Percentiles rank a stretch among this genome's conserved stretches.
Evolutionary conservation across 2,329 filamentous ascomycete genomes (phyloP).

Genomic region (Dothideomycetes sp.): DNA sequence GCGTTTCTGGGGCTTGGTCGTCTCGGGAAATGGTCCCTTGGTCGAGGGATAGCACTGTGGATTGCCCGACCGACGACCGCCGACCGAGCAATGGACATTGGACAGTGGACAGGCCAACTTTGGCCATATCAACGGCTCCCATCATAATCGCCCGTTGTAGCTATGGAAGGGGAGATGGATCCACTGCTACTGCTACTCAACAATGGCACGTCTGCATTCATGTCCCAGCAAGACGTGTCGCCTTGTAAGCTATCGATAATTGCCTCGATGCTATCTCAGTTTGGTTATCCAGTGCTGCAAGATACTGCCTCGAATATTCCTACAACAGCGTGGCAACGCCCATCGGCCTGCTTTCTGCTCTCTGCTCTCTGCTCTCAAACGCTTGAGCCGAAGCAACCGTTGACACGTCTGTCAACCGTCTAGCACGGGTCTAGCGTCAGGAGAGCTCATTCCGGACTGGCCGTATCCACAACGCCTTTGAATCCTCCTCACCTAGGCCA

Average conservation of each 20-base stretch:
- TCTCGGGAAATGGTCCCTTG: too few species aligned
- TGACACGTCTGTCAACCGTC: constrained; percentile 3
- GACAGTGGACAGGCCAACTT: neutral
- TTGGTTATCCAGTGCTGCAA: too few species aligned
- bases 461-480: constrained; percentile 2
- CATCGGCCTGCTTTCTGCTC: too few species aligned
- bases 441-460: constrained; percentile 10
- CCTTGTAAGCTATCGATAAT: too few species aligned
- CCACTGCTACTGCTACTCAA: too few species aligned
- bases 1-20: neutral
- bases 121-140: constrained; percentile 4
- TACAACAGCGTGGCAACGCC: too few species aligned
- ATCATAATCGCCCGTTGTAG: constrained; percentile 11
- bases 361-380: too few species aligned
- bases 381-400: constrained; percentile 3
- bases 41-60: neutral
- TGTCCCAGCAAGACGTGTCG: too few species aligned
- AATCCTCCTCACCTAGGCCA: neutral
- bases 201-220: too few species aligned
- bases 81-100: neutral
- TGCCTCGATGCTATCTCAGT: too few species aligned
- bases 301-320: too few species aligned
- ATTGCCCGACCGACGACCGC: neutral
- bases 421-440: constrained; percentile 10
- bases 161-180: too few species aligned